phyloP scores from a whole-genome alignment of 108 stramenopile genomes.

The Cyclotella atomus region DNA sequence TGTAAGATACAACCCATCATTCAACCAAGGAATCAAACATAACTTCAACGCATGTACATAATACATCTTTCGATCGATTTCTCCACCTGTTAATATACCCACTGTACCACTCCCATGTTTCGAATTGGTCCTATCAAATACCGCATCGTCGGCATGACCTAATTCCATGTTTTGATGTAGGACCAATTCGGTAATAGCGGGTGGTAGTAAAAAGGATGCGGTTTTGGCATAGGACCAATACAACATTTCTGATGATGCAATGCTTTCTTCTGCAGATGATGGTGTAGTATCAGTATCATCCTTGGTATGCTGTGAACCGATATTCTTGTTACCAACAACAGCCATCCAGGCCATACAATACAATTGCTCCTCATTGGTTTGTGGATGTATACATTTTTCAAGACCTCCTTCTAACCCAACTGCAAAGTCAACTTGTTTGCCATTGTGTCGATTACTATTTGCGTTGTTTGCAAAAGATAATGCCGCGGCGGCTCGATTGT shows the following conservation, averaged over 20 bases:
- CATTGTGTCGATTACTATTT: constrained; percentile 18
- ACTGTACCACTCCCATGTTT: constrained; percentile 88
- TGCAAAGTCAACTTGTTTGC: constrained; percentile 57
- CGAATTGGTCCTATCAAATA: constrained; percentile 72
- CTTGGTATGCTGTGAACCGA: no score
- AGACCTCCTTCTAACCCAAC: constrained; percentile 95
- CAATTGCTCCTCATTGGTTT: constrained; percentile 39
- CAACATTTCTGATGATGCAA: no score
- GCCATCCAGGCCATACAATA: constrained; percentile 96
- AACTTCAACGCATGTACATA: constrained; percentile 89
- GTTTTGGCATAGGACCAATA: constrained; percentile 71
- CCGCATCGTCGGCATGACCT: constrained; percentile 88
- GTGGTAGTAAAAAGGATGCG: constrained; percentile 83
- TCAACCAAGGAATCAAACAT: constrained; percentile 84
- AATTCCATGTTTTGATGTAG: constrained; percentile 83
- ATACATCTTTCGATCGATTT: constrained; percentile 83
- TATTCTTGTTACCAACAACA: constrained; percentile 61
- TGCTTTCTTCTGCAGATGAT: no score
- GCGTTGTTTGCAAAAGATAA: constrained; percentile 46
- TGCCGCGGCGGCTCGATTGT: constrained; percentile 79
- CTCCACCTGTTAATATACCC: constrained; percentile 79
- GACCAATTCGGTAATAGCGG: constrained; percentile 61
- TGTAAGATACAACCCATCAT: constrained; percentile 63
- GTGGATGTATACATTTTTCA: constrained; percentile 45
- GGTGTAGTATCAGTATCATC: constrained; percentile 14